Percentiles rank a stretch among this genome's conserved stretches.
These are phyloP conservation scores for Mortierella sp. DNA, from an alignment of 371 early-diverging fungal species.

Conservation along the genomic window DNA sequence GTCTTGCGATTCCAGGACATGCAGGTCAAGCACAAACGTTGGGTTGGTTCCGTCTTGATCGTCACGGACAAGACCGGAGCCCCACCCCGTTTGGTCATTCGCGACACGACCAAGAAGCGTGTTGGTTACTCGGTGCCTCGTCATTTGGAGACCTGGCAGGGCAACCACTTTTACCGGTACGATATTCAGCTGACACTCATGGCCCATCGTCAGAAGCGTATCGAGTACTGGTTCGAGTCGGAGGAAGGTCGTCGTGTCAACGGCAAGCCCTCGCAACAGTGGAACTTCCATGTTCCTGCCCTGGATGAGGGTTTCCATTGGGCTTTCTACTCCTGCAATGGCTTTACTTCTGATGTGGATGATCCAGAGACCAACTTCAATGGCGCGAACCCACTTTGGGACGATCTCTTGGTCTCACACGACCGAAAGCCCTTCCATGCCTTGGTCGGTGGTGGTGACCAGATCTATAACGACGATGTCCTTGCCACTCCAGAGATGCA, in stretches of 20 bases:
- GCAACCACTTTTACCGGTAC: constrained; percentile 45
- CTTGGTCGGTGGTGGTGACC: constrained; percentile 87
- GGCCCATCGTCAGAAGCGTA: constrained; percentile 39
- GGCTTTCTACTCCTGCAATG: constrained; percentile 53
- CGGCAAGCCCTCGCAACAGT: constrained; percentile 30
- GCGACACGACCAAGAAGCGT: constrained; percentile 40
- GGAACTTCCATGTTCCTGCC: constrained; percentile 51
- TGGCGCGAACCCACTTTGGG: constrained; percentile 79
- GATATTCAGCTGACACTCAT: constrained; percentile 38
- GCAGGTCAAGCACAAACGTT: constrained; percentile 26
- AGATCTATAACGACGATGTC: constrained; percentile 76
- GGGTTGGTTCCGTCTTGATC: constrained; percentile 44
- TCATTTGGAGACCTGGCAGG: constrained; percentile 41
- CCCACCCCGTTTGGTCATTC: constrained; percentile 42
- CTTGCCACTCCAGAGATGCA: constrained; percentile 29
- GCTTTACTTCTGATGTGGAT: constrained; percentile 48
- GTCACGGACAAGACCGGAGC: constrained; percentile 35
- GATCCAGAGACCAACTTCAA: constrained; percentile 54
- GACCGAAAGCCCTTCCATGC: constrained; percentile 57
- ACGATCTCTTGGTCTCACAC: constrained; percentile 68
- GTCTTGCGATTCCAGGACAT: constrained; percentile 46
- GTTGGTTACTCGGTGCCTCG: constrained; percentile 29
- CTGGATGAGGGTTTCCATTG: constrained; percentile 46
- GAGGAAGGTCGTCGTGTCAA: constrained; percentile 19
- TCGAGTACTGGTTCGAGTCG: constrained; percentile 53